phyloP scores from a whole-genome alignment of 768 basidiomycete species.

The Mycena pura region DNA sequence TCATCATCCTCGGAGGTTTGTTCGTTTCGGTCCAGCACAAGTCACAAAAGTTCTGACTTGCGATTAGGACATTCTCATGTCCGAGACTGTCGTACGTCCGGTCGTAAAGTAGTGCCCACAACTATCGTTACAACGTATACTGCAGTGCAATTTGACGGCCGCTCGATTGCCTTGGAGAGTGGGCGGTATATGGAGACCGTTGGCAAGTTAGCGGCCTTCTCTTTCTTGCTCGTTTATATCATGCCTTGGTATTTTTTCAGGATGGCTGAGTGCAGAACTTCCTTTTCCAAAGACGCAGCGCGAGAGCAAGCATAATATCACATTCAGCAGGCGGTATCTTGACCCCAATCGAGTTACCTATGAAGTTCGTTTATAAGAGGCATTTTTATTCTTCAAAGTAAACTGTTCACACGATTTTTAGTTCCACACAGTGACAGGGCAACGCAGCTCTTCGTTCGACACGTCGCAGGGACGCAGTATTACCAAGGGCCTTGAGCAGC shows the following conservation, averaged over 20 bases:
- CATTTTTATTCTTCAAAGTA: neutral
- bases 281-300: neutral
- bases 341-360: slow-evolving; percentile 83
- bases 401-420: slow-evolving; percentile 32
- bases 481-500: slow-evolving; percentile 57
- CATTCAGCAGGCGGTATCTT: slow-evolving; percentile 75
- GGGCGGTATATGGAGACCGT: slow-evolving; percentile 94
- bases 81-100: slow-evolving; percentile 73
- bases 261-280: slow-evolving; percentile 67
- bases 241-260: slow-evolving; percentile 35
- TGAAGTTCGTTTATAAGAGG: slow-evolving; percentile 58
- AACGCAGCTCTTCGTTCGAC: slow-evolving; percentile 66
- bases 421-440: slow-evolving; percentile 68
- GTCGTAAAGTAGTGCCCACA: too few relatives aligned
- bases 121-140: too few relatives aligned
- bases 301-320: slow-evolving; percentile 56
- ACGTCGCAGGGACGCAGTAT: slow-evolving; percentile 60
- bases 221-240: slow-evolving; percentile 17
- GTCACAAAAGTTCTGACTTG: neutral
- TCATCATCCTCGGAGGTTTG: slow-evolving; percentile 76
- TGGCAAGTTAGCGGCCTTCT: slow-evolving; percentile 53
- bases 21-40: too few relatives aligned
- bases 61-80: slow-evolving; percentile 71
- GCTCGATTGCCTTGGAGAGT: slow-evolving; percentile 82
- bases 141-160: slow-evolving; percentile 68